Base-by-base conservation (phyloP, 345 rosid genomes). In the Lepidium didymum region DNA sequence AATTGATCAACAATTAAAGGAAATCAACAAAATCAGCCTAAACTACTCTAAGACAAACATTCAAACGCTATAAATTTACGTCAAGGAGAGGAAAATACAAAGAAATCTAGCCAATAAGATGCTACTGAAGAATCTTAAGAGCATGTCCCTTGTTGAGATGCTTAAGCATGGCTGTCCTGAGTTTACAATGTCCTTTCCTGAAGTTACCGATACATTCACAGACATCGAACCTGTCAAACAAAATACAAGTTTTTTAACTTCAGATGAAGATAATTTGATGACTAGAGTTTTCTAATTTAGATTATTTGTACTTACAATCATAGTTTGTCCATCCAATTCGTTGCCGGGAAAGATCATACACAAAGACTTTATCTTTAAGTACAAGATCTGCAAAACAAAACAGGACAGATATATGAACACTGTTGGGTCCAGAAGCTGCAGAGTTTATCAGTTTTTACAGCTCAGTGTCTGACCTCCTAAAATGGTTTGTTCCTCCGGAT, bases 321-420 rank as follows among this genome's bases (percentile, higher is more conserved):
- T 89, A 94, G 50, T 85, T 75, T 55, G 97, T 75, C 97, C 99
- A 94, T 74, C 97, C 99, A 29, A 94, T 68, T 47, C 92, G 81
- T 77, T 87, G 93, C 65, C 69, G 83, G 63, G 87, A 87, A 37
- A 94, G 81, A 73, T 94, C 99, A 59, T 91, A 94, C 62, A 94
- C 96, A 73, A 94, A 69, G 58, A 94, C 87, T 79, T 94, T 94
- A 81, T 94, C 96, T 75, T 87, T 91, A 6, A 94, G 86, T 50
- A 87, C 87, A 66, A 94, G 90, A 82, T 94, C 99, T 94, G 89
- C 86, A 79, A 62, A 68, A 69, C 13, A 51, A 40, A 49, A 35
- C 55, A 59, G 10, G 41, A 27, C 1, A 23, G 49, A 37, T 40
- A 42, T 16, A 31, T 47, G 50, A 36, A 34, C 42, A 33, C 41